Evolutionary conservation across 2,329 filamentous ascomycete genomes (phyloP).

Genomic region (Colletotrichum filicis): DNA sequence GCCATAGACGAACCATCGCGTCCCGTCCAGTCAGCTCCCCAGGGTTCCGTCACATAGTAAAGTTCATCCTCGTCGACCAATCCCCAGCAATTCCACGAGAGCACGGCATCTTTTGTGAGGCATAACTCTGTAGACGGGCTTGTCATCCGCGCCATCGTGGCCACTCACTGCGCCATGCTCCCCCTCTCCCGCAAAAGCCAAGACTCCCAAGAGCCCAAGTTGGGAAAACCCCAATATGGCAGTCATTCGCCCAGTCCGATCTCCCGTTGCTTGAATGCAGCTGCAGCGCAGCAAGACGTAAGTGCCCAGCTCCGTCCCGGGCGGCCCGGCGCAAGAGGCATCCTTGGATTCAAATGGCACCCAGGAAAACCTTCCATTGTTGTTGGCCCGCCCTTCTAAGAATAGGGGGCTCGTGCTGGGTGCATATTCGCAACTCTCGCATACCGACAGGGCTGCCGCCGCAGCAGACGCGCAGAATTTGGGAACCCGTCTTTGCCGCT

Average conservation of each 20-base stretch:
- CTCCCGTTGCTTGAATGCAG: slow-evolving; percentile 2
- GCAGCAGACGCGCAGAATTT: not conserved
- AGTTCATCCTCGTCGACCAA: not conserved
- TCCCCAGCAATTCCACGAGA: slow-evolving; percentile 9
- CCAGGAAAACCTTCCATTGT: not conserved
- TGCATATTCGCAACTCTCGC: not conserved
- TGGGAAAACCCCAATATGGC: not conserved
- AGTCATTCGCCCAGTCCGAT: slow-evolving; percentile 6
- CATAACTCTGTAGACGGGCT: not conserved
- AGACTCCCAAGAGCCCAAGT: not conserved
- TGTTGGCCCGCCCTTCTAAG: not conserved
- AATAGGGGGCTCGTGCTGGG: slow-evolving; percentile 9
- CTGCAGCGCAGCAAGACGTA: not conserved
- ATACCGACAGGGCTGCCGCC: not conserved
- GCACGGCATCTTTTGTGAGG: slow-evolving; percentile 1
- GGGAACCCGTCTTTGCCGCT: not conserved
- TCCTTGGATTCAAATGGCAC: not conserved
- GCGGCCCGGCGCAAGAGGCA: slow-evolving; percentile 16
- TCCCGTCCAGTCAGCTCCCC: slow-evolving; percentile 14
- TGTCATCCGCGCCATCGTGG: not conserved
- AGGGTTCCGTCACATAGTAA: slow-evolving; percentile 19
- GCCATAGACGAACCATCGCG: not conserved
- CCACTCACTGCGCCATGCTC: slow-evolving; percentile 5
- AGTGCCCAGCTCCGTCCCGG: slow-evolving; percentile 20
- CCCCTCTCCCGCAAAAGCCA: not conserved